phyloP scores from a whole-genome alignment of 352 stramenopile genomes.

The Phytopythium vexans region DNA sequence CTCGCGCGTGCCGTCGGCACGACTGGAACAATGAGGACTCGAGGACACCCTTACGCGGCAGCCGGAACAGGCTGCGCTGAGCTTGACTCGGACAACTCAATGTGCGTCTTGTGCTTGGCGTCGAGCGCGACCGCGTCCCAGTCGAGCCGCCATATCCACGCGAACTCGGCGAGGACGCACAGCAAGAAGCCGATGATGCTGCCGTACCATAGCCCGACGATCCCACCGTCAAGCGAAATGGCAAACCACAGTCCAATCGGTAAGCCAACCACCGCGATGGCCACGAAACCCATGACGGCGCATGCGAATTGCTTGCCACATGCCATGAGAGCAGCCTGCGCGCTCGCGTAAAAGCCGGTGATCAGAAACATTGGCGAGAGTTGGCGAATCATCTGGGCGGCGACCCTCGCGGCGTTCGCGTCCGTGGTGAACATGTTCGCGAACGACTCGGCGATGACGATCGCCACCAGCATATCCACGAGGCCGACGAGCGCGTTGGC shows the following conservation, averaged over 20 bases:
- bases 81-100: not conserved
- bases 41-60: no score
- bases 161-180: slow-evolving; percentile 8
- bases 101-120: slow-evolving; percentile 4
- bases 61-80: no score
- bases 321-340: slow-evolving; percentile 6
- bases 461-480: not conserved
- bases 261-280: slow-evolving; percentile 9
- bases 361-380: slow-evolving; percentile 3
- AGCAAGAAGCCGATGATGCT: slow-evolving; percentile 12
- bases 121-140: slow-evolving; percentile 9
- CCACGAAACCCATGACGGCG: slow-evolving; percentile 3
- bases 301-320: slow-evolving; percentile 9
- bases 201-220: slow-evolving; percentile 22
- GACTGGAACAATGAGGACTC: no score
- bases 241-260: slow-evolving; percentile 16
- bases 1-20: no score
- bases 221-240: slow-evolving; percentile 8
- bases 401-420: not conserved
- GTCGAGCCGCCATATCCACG: slow-evolving; percentile 12
- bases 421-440: slow-evolving; percentile 10
- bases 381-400: slow-evolving; percentile 1
- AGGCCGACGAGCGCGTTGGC: not conserved
- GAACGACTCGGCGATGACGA: slow-evolving; percentile 7
- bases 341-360: not conserved